Base-by-base conservation (phyloP, 1,139 yeast species). In the Geotrichum klebahnii region DNA sequence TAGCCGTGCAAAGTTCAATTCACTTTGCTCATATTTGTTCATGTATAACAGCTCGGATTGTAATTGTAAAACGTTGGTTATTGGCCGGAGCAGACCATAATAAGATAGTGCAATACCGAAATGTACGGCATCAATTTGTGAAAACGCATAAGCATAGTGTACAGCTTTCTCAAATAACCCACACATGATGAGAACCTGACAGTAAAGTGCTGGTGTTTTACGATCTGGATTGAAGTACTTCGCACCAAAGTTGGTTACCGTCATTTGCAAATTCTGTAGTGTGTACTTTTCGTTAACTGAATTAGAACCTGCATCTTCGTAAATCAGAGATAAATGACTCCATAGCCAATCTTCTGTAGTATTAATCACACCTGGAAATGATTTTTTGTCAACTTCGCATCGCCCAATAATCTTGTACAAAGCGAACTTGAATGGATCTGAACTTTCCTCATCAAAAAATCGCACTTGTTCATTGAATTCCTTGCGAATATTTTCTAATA, bases 291-390 rank as follows among this genome's bases (percentile, higher is more conserved):
- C 96, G 64, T 80, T 83, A 8, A 80, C 73, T 43, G 84, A 77
- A 52, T 74, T 77, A 12, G 70, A 70, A 1, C 66, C 59, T 12
- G 68, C 68, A 26, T 66, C 52, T 59, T 85, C 94, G 53, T 82
- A 80, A 16, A 85, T 79, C 29, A 90, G 74, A 62, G 82, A 78
- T 52, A 92, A 75, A 67, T 92, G 97, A 64, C 86, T 79, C 99
- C 98, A 92, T 50, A 90, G 68, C 98, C 98, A 92, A 68, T 92
- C 98, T 66, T 92, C 98, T 48, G 90, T 79, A 54, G 95, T 86
- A 40, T 90, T 81, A 44, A 92, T 83, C 24, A 76, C 73, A 16
- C 58, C 63, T 2, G 96, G 94, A 49, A 90, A 76, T n/a, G 80
- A 76, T 63, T 86, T 87, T 60, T 83, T 80, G 8, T 82, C 73